Conservation (phyloP, 441 rosid genomes). For the Populus hybrid region DNA sequence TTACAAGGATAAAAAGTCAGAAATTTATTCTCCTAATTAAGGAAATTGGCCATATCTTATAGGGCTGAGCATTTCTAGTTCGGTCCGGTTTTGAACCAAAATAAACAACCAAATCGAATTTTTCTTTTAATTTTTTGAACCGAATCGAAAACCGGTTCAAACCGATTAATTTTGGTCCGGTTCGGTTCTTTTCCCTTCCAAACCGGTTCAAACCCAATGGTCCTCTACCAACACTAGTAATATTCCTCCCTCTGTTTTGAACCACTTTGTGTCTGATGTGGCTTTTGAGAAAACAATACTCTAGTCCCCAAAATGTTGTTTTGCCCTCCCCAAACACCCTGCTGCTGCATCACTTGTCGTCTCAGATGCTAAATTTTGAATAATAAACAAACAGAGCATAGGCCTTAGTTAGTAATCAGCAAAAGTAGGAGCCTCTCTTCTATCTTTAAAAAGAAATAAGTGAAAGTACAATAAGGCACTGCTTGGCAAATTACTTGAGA, state of each 20-base stretch:
- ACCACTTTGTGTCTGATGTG: slow-evolving; percentile 18
- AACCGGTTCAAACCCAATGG: slow-evolving; percentile 26
- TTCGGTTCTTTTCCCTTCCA: no score
- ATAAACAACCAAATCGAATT: no score
- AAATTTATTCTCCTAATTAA: no score
- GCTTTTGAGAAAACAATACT: slow-evolving; percentile 4
- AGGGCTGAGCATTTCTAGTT: no score
- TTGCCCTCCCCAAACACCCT: neutral
- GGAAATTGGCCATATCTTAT: no score
- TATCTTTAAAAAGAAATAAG: neutral
- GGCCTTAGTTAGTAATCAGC: neutral
- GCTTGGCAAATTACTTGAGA: no score
- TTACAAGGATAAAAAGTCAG: no score
- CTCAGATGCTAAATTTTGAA: slow-evolving; percentile 49
- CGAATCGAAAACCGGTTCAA: no score
- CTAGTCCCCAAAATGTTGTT: slow-evolving; percentile 17
- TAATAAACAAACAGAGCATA: neutral
- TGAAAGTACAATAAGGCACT: no score
- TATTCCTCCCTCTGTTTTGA: slow-evolving; percentile 25
- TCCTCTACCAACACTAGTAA: neutral
- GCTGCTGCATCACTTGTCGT: slow-evolving; percentile 39
- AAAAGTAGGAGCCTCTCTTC: slow-evolving; percentile 26
- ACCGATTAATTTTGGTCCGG: no score
- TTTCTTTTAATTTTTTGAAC: no score
- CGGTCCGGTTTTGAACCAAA: no score